phyloP scores from a whole-genome alignment of 176 grass and related monocot genomes.

The Oryza longistaminata region DNA sequence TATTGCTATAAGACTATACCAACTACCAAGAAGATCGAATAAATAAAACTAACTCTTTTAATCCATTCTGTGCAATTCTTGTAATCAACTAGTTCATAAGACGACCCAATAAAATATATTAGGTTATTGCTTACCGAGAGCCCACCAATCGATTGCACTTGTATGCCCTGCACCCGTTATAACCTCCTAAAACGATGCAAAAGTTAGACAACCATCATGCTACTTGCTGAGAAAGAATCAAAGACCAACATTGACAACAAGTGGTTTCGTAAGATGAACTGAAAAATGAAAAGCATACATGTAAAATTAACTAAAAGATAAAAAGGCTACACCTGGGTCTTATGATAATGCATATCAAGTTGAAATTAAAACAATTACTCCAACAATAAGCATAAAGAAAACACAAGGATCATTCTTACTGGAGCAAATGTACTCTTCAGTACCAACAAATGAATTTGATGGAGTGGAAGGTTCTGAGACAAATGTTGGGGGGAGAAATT shows the following conservation, averaged over 20 bases:
- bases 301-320: neutral
- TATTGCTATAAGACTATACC: slow-evolving; percentile 14
- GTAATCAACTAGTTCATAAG: neutral
- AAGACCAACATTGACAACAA: neutral
- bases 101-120: neutral
- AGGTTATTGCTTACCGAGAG: slow-evolving; percentile 71
- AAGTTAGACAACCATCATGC: slow-evolving; percentile 2
- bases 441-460: slow-evolving; percentile 99
- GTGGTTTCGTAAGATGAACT: neutral
- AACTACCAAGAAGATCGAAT: neutral
- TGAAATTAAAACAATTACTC: slow-evolving; percentile 28
- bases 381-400: slow-evolving; percentile 13
- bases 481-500: slow-evolving; percentile 65
- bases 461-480: slow-evolving; percentile 82
- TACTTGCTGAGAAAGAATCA: neutral
- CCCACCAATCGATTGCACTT: slow-evolving; percentile 98
- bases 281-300: neutral
- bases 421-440: slow-evolving; percentile 99
- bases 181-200: slow-evolving; percentile 68
- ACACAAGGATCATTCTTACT: slow-evolving; percentile 48
- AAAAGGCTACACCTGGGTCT: neutral
- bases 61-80: neutral
- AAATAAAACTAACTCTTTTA: neutral
- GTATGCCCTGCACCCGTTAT: slow-evolving; percentile 83
- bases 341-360: slow-evolving; percentile 3